A percentile compares a stretch with the other conserved stretches of the same genome.
Conservation (phyloP, 2,329 filamentous ascomycete species). For the Fusarium nisikadoi region DNA sequence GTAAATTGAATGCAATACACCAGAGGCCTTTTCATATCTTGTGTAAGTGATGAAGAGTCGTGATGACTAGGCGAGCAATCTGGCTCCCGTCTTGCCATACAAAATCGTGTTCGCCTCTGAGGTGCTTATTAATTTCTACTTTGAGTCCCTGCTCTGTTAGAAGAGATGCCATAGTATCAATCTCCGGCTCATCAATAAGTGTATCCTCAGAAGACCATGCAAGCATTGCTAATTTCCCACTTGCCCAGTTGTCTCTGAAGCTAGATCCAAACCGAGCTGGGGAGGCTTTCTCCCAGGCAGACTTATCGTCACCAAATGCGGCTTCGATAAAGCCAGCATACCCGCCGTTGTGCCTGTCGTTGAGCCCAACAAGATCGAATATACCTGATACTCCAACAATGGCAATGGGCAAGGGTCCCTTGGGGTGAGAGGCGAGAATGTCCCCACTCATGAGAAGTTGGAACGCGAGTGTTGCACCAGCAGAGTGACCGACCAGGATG, state of each 20-base stretch:
- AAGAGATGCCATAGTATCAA: conserved; percentile 63
- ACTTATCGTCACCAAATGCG: conserved; percentile 68
- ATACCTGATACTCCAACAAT: conserved; percentile 74
- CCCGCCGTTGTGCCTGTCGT: conserved; percentile 54
- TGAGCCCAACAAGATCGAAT: conserved; percentile 70
- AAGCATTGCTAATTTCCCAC: conserved; percentile 51
- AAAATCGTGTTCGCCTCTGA: conserved; percentile 70
- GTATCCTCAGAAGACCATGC: conserved; percentile 60
- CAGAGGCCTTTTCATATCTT: neutral
- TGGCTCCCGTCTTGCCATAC: conserved; percentile 70
- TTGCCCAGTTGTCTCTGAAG: conserved; percentile 55
- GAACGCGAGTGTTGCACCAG: conserved; percentile 70
- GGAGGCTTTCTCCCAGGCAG: conserved; percentile 64
- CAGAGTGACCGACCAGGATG: conserved; percentile 70
- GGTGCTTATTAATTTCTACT: conserved; percentile 51
- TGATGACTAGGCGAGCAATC: conserved; percentile 60
- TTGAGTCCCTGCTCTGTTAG: conserved; percentile 54
- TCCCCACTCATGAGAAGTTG: conserved; percentile 64
- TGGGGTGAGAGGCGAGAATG: conserved; percentile 40
- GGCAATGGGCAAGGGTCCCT: conserved; percentile 57
- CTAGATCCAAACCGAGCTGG: conserved; percentile 59
- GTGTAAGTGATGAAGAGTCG: conserved; percentile 41
- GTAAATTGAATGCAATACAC: conserved; percentile 8
- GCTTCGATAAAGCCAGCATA: conserved; percentile 68
- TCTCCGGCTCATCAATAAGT: conserved; percentile 67